Base-by-base conservation (phyloP, 306 rosid genomes). In the Rubus idaeus region DNA sequence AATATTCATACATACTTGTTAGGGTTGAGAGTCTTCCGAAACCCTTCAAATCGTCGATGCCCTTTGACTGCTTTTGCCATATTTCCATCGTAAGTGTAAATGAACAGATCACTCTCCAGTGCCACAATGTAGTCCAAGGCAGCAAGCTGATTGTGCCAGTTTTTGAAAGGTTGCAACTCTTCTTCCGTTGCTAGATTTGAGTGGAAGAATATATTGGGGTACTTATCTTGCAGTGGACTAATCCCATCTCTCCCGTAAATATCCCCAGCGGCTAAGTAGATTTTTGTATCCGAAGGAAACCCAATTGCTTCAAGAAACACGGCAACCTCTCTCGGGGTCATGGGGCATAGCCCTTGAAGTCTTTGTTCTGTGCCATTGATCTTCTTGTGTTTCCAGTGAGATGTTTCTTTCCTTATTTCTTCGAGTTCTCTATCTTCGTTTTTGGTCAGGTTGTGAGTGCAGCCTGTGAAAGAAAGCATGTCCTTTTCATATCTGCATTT, bases 391-490 rank as follows among this genome's bases (percentile, higher is more conserved):
- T 91, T 91, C 97, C 97, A 91, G 35, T 87, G 95, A 21, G 73
- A 51, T 3, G 84, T 89, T 20, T 21, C 5, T 4, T 84, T 79
- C 80, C 95, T 88, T 89, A 85, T 80, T 7, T 30, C 37, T 39
- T 14, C 60, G 0, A 89, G 85, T 61, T 90, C 91, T 5, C 30
- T 6, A 0, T 85, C 74, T 81, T 91, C 93, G 9, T n/a, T 56
- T 75, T 14, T 55, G 62, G 83, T 87, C 1, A 90, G 80, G 60
- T 87, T 88, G 84, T 90, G 89, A 74, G 88, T 86, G 70, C 93
- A 91, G 14, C 97, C 91, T 42, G 91, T 87, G 89, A 90, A 91
- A 67, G 93, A 90, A 52, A 91, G 91, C 95, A 91, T 90, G 84
- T 88, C 95, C 85, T 84, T 90, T 80, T 91, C 97, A 74, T 91